These are phyloP conservation scores for Lumnitzera littorea DNA, from an alignment of 345 rosid species.

Conservation along the genomic window DNA sequence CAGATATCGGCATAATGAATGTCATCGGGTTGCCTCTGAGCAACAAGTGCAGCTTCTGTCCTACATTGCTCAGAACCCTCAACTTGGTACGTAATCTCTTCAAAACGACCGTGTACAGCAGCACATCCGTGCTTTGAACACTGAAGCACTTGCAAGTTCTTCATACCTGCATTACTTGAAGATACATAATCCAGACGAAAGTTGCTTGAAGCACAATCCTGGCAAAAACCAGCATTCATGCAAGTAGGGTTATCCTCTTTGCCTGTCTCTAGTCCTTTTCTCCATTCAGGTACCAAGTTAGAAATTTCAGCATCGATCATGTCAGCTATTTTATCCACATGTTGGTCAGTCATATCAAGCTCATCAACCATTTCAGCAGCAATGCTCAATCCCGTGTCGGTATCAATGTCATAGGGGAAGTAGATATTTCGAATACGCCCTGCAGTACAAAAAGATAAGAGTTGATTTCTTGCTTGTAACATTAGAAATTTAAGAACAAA, in stretches of 20 bases:
- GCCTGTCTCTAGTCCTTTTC: conserved; percentile 12
- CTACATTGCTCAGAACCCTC: conserved; percentile 17
- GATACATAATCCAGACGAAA: conserved; percentile 34
- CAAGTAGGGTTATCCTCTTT: conserved; percentile 19
- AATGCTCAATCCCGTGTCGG: conserved; percentile 69
- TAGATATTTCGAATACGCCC: conserved; percentile 75
- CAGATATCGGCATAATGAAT: conserved; percentile 48
- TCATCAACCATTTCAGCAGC: conserved; percentile 92
- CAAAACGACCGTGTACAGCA: conserved; percentile 70
- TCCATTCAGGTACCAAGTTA: conserved; percentile 67
- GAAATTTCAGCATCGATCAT: conserved; percentile 81
- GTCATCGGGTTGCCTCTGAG: conserved; percentile 14
- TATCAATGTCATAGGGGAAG: conserved; percentile 70
- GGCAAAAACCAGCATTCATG: conserved; percentile 19
- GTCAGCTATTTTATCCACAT: conserved; percentile 73
- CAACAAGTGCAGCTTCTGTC: conserved; percentile 13
- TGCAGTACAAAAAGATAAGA: conserved; percentile 18
- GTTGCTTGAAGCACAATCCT: conserved; percentile 33
- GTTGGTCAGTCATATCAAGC: conserved; percentile 72
- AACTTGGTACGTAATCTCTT: conserved; percentile 70
- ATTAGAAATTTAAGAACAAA: neutral
- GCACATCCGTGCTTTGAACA: conserved; percentile 41
- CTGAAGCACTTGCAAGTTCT: conserved; percentile 43
- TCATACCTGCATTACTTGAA: conserved; percentile 23
- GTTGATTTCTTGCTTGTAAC: conserved; percentile 1